These are phyloP conservation scores for Coccomyxa sp. DNA, from an alignment of 139 green algal genomes.

Conservation along the genomic window DNA sequence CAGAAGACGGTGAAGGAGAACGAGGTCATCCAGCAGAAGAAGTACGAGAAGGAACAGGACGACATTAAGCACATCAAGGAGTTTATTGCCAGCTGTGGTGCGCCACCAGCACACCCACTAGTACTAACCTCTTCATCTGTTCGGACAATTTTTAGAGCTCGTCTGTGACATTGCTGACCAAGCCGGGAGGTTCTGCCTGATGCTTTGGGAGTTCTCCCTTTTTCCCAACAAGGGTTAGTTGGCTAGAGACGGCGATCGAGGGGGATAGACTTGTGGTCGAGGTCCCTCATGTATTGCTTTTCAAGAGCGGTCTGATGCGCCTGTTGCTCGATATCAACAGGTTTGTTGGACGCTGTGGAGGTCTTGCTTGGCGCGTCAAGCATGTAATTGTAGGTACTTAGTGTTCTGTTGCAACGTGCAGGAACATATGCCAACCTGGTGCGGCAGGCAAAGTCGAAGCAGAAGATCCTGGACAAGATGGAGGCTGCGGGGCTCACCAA, in stretches of 20 bases:
- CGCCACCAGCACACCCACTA: not conserved
- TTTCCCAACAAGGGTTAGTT: not conserved
- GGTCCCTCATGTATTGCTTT: no score
- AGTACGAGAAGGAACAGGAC: conserved; percentile 61
- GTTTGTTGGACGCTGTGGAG: no score
- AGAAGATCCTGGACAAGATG: conserved; percentile 98
- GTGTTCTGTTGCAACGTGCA: no score
- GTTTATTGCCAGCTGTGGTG: conserved; percentile 51
- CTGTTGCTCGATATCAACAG: no score
- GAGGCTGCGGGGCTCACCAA: conserved; percentile 71
- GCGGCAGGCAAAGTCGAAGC: conserved; percentile 81
- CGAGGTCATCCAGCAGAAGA: conserved; percentile 60
- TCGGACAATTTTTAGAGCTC: no score
- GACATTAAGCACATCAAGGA: conserved; percentile 64
- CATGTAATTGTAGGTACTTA: no score
- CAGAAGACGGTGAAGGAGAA: conserved; percentile 46
- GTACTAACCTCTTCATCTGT: no score
- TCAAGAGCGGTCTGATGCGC: no score
- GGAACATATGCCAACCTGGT: conserved; percentile 71
- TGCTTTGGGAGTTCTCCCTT: not conserved
- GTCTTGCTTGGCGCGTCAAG: no score
- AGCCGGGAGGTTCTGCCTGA: no score
- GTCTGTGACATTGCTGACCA: no score
- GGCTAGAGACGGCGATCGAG: not conserved
- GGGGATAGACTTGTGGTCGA: no score